Evolutionary conservation across 2,329 filamentous ascomycete genomes (phyloP), one percentile per base, ranked within the genome.

Genomic region (Paecilomyces sp.): DNA sequence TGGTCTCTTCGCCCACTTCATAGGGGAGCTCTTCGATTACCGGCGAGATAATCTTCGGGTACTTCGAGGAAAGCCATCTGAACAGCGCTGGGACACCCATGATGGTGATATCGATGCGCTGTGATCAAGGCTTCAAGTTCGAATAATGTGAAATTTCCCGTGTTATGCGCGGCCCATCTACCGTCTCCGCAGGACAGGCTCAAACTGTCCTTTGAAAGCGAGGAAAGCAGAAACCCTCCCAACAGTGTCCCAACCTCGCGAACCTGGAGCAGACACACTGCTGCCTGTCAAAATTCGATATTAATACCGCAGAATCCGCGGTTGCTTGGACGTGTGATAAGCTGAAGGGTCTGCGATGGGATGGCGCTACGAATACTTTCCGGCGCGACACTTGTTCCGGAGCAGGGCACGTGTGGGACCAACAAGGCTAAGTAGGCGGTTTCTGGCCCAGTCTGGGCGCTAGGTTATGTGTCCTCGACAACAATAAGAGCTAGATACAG

Each of bases 1-100:
- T 88, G 66, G 85, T 82, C 52, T 88, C 84, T 65, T 92, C 93
- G 82, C 96, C 91, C 75, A 97, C 85, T 64, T 87, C 87, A 59
- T 89, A 81, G 9, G 92, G 89, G 66, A 86, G 82, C 63, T 97
- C 91, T 79, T 99, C 94, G 59, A 92, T 83, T 58, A 99, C 94
- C 6, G 88, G 85, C 9, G 90, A 94, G 65, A 97, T 90, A 73
- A 97, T 99, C 80, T 97, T 97, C 62, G 94, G 94, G 72, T 97
- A 97, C 74, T 95, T 97, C 79, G 88, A 90, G 75, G 91, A 96
- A 62, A 97, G 87, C 92, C 92, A 99, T 84, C 92, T 85, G 77
- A 97, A 97, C 65, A 94, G 89, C 62, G 92, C 92, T 67, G 92
- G 92, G 70, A 96, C 92, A 88, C 92, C 92, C 92, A 96, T 96